These are phyloP conservation scores for Coniferiporia weirii DNA, from an alignment of 1,284 basidiomycete genomes.

Conservation along the genomic window DNA sequence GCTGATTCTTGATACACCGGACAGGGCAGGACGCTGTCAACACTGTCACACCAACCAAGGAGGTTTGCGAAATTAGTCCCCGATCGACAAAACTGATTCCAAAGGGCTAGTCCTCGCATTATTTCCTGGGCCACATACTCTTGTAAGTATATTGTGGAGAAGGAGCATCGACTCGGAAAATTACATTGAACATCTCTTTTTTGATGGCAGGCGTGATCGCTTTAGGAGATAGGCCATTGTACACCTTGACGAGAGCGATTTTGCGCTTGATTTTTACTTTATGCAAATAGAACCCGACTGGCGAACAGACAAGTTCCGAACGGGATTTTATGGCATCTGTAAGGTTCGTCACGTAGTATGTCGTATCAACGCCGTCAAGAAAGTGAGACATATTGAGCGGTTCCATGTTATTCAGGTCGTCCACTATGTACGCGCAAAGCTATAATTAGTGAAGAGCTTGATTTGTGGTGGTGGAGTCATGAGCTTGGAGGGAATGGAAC, in stretches of 20 bases:
- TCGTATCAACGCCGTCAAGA: background rate
- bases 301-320: background rate
- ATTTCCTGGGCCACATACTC: background rate
- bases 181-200: background rate
- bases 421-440: too few species aligned
- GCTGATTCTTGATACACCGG: background rate
- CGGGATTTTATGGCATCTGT: background rate
- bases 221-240: background rate
- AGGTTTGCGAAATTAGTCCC: constrained; percentile 2
- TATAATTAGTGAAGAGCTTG: too few species aligned
- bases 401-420: too few species aligned
- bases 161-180: background rate
- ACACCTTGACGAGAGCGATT: background rate
- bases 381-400: background rate
- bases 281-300: background rate
- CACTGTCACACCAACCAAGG: background rate
- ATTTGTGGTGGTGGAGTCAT: too few species aligned
- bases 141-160: background rate
- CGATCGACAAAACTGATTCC: background rate
- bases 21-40: background rate
- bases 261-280: background rate
- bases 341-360: background rate
- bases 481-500: too few species aligned
- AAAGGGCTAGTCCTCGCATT: constrained; percentile 3
- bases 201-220: background rate